A percentile compares a stretch with the other conserved stretches of the same genome.
Conservation (phyloP, 257 asterid species). For the Jacaranda mimosifolia region DNA sequence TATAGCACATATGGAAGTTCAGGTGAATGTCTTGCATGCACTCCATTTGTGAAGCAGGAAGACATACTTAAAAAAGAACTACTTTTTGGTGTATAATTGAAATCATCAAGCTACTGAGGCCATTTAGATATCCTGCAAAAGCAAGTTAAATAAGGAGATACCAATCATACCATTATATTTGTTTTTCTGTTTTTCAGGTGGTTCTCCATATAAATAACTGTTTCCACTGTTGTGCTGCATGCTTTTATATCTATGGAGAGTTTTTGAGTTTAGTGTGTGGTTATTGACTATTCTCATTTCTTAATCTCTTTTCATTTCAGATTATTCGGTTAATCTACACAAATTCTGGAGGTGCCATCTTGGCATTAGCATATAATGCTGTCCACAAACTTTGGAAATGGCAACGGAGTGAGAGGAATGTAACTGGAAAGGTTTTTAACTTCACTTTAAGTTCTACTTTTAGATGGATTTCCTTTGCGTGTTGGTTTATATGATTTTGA, state of each 20-base stretch:
- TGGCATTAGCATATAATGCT: conserved; percentile 68
- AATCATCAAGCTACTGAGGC: background rate
- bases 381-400: conserved; percentile 86
- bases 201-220: background rate
- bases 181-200: background rate
- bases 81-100: background rate
- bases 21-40: background rate
- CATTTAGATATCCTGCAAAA: conserved; percentile 12
- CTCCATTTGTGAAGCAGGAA: background rate
- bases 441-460: conserved; percentile 21
- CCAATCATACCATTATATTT: background rate
- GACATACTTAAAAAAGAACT: background rate
- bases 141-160: background rate
- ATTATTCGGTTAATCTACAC: conserved; percentile 66
- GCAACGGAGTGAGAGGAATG: conserved; percentile 56
- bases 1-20: background rate
- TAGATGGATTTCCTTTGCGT: background rate
- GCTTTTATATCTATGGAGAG: background rate
- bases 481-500: background rate
- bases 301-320: conserved; percentile 44
- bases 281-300: background rate
- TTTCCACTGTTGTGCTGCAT: background rate
- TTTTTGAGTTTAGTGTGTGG: background rate
- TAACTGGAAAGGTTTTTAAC: conserved; percentile 57
- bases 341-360: conserved; percentile 66